These are phyloP conservation scores for Calonectria ilicicola DNA, from an alignment of 2,329 filamentous ascomycete species.

Conservation along the genomic window DNA sequence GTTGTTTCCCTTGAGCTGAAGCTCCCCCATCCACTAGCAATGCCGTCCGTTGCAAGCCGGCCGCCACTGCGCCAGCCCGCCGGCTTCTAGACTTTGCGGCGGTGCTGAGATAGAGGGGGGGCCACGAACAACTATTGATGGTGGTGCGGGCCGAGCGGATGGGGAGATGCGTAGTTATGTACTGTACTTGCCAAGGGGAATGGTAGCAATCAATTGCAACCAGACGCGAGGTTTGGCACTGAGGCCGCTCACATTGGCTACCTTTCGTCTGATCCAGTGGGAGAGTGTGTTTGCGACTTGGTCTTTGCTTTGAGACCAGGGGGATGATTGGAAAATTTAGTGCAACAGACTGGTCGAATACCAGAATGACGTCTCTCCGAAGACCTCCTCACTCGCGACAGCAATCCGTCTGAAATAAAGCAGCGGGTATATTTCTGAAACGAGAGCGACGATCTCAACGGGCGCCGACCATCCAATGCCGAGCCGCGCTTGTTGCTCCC, in stretches of 20 bases:
- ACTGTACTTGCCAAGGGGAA: neutral
- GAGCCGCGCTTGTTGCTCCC: neutral
- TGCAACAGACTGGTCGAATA: neutral
- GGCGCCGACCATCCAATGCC: neutral
- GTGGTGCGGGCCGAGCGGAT: conserved; percentile 1
- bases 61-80: neutral
- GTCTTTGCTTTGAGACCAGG: neutral
- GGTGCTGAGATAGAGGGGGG: neutral
- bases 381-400: conserved; percentile 1
- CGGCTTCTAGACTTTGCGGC: conserved; percentile 5
- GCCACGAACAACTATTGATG: neutral
- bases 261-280: neutral
- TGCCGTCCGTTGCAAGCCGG: conserved; percentile 5
- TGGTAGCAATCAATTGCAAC: neutral
- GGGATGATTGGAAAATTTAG: neutral
- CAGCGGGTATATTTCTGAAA: conserved; percentile 20
- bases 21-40: neutral
- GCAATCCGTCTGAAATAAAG: conserved; percentile 19
- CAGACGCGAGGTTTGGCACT: neutral
- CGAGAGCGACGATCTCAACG: conserved; percentile 7
- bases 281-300: neutral
- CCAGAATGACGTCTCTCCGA: neutral
- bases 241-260: neutral
- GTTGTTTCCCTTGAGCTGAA: neutral
- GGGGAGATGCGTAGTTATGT: neutral